Base-by-base conservation (phyloP, 202 grass and related monocot species). In the Alloteropsis angusta region DNA sequence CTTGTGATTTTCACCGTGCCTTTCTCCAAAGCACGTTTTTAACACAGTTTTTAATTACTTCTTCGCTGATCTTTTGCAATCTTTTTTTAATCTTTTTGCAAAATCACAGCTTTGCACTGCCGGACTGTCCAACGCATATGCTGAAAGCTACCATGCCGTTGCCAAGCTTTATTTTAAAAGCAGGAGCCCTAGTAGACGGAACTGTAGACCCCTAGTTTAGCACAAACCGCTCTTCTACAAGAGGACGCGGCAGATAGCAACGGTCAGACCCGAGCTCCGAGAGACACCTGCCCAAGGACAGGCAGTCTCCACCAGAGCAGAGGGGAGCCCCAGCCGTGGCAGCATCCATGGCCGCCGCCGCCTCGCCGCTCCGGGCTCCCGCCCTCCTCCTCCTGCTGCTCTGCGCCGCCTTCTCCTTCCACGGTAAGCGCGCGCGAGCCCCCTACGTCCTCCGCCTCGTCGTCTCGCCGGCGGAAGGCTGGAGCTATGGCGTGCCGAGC, bases 311-410 rank as follows among this genome's bases (percentile, higher is more conserved):
- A 65, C 8, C 38, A 36, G 32, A 80, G 35, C 77, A n/a, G 35
- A 22, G 60, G 60, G 11, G n/a, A 58, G 64, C 84, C 63, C 84
- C 63, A 75, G 48, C 75, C 58, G 65, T 78, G 65, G 59, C 59
- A 2, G 25, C 72, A 10, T 22, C 85, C 85, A 82, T 83, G 74
- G 62, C 45, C 68, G 23, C 55, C 68, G 23, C 55, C 4, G 37
- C 22, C 26, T 19, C 81, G 39, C 17, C 38, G 65, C 28, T 39
- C 45, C 52, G 30, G 55, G 16, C 45, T 23, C 18, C 74, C 55
- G 71, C 52, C 30, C 0, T 81, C 63, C 2, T 86, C 45, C 16
- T 84, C 76, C 25, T 75, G 69, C 15, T 86, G 5, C 45, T 85
- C 81, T 55, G 42, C 75, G 44, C 37, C 36, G 26, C 86, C 43